Conservation (phyloP, 495 filamentous ascomycete species). For the Penicillium atrosanguineum region DNA sequence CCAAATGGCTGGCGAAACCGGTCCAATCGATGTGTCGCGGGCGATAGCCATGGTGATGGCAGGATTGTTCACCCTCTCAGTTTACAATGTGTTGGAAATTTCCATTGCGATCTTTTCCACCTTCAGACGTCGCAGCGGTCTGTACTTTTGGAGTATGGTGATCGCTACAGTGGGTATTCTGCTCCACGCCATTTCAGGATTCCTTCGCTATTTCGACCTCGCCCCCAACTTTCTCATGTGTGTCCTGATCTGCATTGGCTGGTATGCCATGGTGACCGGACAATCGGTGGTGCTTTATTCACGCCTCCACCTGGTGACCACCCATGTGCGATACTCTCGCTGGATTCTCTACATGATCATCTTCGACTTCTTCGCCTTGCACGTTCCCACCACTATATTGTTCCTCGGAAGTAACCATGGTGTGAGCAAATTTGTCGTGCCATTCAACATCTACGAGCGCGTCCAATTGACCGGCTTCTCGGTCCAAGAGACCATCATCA, state of each 20-base stretch:
- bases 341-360: slow-evolving; percentile 36
- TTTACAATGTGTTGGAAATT: slow-evolving; percentile 41
- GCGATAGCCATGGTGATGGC: slow-evolving; percentile 27
- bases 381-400: slow-evolving; percentile 31
- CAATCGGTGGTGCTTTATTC: slow-evolving; percentile 41
- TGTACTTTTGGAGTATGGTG: slow-evolving; percentile 47
- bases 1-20: slow-evolving; percentile 22
- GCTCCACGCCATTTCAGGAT: slow-evolving; percentile 21
- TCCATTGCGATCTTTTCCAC: slow-evolving; percentile 37
- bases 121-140: slow-evolving; percentile 36
- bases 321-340: slow-evolving; percentile 12
- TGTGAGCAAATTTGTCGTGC: slow-evolving; percentile 12
- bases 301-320: slow-evolving; percentile 38
- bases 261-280: slow-evolving; percentile 36
- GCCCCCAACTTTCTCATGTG: slow-evolving; percentile 23
- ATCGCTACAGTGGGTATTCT: slow-evolving; percentile 26
- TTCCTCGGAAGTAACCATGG: slow-evolving; percentile 27
- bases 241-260: slow-evolving; percentile 26
- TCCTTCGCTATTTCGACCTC: slow-evolving; percentile 33
- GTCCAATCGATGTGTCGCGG: slow-evolving; percentile 8
- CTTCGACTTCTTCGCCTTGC: slow-evolving; percentile 22
- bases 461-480: slow-evolving; percentile 40
- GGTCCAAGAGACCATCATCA: slow-evolving; percentile 48
- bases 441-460: slow-evolving; percentile 42
- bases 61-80: slow-evolving; percentile 31